Evolutionary conservation across 75 land plant genomes (phyloP).

Genomic region (Pinus taeda): DNA sequence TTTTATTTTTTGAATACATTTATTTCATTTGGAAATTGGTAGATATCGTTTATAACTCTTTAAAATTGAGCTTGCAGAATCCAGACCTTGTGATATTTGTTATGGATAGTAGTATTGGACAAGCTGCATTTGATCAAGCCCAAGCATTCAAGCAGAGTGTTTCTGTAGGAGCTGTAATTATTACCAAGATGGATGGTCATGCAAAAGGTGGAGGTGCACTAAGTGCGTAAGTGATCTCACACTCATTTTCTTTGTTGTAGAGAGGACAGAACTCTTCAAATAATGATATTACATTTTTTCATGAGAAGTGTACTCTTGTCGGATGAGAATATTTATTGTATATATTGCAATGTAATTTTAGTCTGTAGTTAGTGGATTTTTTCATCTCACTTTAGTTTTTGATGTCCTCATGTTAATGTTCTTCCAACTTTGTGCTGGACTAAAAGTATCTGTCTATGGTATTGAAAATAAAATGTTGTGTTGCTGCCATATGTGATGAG

Average conservation of each 20-base stretch:
- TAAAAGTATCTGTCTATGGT: too few species aligned
- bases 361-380: not conserved
- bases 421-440: too few species aligned
- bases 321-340: not conserved
- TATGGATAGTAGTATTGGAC: slow-evolving; percentile 99
- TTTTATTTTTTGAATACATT: not conserved
- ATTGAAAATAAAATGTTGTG: too few species aligned
- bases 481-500: too few species aligned
- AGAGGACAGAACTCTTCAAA: not conserved
- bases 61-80: slow-evolving; percentile 46
- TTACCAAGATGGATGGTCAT: slow-evolving; percentile 99
- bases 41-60: not conserved
- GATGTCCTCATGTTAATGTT: not conserved
- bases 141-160: slow-evolving; percentile 99
- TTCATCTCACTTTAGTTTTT: not conserved
- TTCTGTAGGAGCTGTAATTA: slow-evolving; percentile 95
- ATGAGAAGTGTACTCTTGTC: not conserved
- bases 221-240: slow-evolving; percentile 83
- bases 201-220: slow-evolving; percentile 99
- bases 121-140: slow-evolving; percentile 98
- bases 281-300: not conserved
- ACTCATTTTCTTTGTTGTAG: too few species aligned
- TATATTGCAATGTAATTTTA: not conserved
- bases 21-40: not conserved
- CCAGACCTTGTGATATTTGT: slow-evolving; percentile 98